A percentile compares a stretch with the other conserved stretches of the same genome.
These are phyloP conservation scores for Chytriomyces sp. DNA, from an alignment of 192 early-diverging fungal species.

Conservation along the genomic window DNA sequence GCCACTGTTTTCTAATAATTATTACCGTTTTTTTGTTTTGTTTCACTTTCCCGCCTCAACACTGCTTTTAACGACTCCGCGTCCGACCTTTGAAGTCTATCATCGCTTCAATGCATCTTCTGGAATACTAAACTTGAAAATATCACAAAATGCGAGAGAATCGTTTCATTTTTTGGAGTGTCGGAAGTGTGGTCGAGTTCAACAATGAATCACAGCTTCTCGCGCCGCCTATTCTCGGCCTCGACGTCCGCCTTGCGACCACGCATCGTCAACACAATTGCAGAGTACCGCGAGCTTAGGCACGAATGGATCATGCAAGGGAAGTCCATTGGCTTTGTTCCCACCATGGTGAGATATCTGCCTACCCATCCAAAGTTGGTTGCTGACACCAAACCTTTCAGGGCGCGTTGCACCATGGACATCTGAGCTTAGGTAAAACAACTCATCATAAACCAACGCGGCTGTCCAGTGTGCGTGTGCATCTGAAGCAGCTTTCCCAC, in stretches of 20 bases:
- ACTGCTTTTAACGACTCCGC: background rate
- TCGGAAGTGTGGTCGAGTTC: background rate
- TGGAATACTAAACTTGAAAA: no score
- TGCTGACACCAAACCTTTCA: conserved; percentile 1
- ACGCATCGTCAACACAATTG: conserved; percentile 72
- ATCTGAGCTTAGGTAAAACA: conserved; percentile 71
- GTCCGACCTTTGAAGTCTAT: background rate
- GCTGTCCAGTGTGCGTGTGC: background rate
- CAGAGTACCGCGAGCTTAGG: conserved; percentile 64
- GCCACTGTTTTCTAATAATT: background rate
- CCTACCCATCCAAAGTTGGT: background rate
- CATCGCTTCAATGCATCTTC: no score
- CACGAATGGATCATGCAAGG: conserved; percentile 65
- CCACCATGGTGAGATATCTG: conserved; percentile 80
- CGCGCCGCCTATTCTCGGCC: background rate
- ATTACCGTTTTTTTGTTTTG: background rate
- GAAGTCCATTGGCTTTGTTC: conserved; percentile 84
- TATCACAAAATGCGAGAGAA: no score
- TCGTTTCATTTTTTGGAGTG: no score
- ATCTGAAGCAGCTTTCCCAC: background rate
- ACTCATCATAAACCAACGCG: background rate
- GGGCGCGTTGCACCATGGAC: conserved; percentile 92
- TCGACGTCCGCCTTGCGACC: background rate
- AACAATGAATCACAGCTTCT: background rate
- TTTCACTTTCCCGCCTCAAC: background rate